Percentiles rank a stretch among this genome's conserved stretches.
These are phyloP conservation scores for Metschnikowia amazonensis DNA, from an alignment of 805 yeast genomes.

Conservation along the genomic window DNA sequence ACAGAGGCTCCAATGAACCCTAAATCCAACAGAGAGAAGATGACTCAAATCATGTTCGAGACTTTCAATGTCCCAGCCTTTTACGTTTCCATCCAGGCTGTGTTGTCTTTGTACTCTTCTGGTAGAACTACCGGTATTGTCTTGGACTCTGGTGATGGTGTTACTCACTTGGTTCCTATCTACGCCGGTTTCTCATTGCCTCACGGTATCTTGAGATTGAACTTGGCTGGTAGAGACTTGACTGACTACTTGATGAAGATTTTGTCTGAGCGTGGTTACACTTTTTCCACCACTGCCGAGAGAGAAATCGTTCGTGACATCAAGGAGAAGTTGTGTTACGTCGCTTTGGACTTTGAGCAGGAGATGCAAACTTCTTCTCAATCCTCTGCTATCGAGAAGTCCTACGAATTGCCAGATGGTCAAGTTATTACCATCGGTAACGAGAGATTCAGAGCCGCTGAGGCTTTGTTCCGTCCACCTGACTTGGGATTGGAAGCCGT, in stretches of 20 bases:
- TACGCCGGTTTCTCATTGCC: constrained; percentile 99
- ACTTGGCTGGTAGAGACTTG: constrained; percentile 99
- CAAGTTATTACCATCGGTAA: constrained; percentile 99
- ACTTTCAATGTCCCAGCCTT: constrained; percentile 99
- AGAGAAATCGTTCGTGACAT: constrained; percentile 93
- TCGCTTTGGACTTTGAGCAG: constrained; percentile 98
- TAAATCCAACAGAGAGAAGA: constrained; percentile 98
- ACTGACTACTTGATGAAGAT: constrained; percentile 99
- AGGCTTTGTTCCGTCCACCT: constrained; percentile 98
- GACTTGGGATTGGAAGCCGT: constrained; percentile 88
- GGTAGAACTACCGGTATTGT: constrained; percentile 99
- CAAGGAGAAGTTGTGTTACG: constrained; percentile 98
- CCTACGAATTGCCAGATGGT: constrained; percentile 99
- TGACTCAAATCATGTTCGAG: constrained; percentile 99
- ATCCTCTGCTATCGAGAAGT: constrained; percentile 96
- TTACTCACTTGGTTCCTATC: constrained; percentile 99
- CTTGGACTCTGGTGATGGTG: constrained; percentile 99
- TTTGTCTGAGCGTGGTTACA: constrained; percentile 97
- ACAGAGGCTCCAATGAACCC: constrained; percentile 99
- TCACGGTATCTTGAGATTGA: constrained; percentile 97
- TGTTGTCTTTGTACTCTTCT: constrained; percentile 94
- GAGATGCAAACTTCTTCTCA: constrained; percentile 99
- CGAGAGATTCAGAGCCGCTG: constrained; percentile 99
- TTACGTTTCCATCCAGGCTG: constrained; percentile 98
- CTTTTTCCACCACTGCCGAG: constrained; percentile 98